Evolutionary conservation across 2,329 filamentous ascomycete species (phyloP).

Genomic region (Apiospora marii): DNA sequence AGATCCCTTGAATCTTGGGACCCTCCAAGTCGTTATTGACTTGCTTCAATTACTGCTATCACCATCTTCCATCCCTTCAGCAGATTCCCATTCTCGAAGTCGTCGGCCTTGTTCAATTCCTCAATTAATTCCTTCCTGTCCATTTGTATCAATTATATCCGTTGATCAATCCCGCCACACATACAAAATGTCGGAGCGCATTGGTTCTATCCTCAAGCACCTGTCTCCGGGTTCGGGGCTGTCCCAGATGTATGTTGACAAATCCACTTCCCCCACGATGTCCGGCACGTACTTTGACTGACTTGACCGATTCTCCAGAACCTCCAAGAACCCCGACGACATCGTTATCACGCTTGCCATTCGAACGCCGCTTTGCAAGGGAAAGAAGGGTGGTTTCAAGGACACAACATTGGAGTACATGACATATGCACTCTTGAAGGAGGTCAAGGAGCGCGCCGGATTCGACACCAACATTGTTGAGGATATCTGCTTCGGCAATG

Average conservation of each 20-base stretch:
- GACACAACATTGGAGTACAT: constrained; percentile 91
- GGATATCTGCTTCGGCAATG: constrained; percentile 93
- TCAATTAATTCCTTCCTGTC: not conserved
- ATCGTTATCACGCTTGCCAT: constrained; percentile 94
- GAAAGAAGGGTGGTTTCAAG: constrained; percentile 91
- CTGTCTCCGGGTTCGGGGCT: constrained; percentile 25
- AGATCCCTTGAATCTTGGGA: not conserved
- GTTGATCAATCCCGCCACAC: not conserved
- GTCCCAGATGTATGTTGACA: constrained; percentile 21
- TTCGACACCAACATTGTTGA: constrained; percentile 83
- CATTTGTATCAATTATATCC: not conserved
- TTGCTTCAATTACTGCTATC: not conserved
- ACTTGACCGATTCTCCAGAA: constrained; percentile 59
- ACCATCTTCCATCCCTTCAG: not conserved
- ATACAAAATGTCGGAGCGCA: constrained; percentile 18
- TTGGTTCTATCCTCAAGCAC: constrained; percentile 26
- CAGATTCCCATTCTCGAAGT: not conserved
- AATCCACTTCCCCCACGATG: not conserved
- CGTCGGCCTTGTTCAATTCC: not conserved
- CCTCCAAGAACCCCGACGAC: constrained; percentile 93
- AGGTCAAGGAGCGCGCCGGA: constrained; percentile 74
- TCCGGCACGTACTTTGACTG: not conserved
- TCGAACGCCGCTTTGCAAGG: constrained; percentile 89
- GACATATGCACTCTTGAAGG: constrained; percentile 81
- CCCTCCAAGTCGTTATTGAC: not conserved